Base-by-base conservation (phyloP, 768 basidiomycete species). In the Holtermanniella nyarrowii region DNA sequence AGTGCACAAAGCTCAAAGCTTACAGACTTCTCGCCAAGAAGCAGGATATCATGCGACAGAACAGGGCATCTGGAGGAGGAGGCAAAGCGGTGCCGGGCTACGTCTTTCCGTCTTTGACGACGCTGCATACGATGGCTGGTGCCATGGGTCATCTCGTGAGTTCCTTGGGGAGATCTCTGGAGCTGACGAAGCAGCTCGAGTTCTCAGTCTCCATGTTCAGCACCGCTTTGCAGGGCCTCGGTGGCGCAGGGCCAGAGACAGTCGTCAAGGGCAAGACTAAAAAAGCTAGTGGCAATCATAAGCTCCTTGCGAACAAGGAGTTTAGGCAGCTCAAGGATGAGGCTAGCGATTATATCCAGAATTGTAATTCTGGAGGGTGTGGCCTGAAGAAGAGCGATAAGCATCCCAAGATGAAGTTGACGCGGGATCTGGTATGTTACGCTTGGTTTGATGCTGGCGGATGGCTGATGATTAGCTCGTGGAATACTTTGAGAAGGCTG, bases 391-490 rank as follows among this genome's bases (percentile, higher is more conserved):
- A 31, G 62, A 71, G 49, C 58, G 65, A 61, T 62, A 55, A 65
- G 10, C 93, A 99, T 72, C 93, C 93, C 3, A 99, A 99, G 75
- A 84, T 96, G 81, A 88, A 88, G 44, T 82, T 78, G 52, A 77
- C 93, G 11, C 82, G 82, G 52, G 74, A 76, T 2, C 74, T 97
- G 24, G 74, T 88, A 12, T 31, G 65, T 56, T 22, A 41, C 18
- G 7, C 20, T 23, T n/a, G 31, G 44, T 10, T 42, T 45, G 20
- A 20, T 5, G 37, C 13, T 16, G 7, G 5, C n/a, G n/a, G n/a
- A 22, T 56, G 55, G 48, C 57, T 39, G 0, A 2, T 20, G 1
- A 12, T 2, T 23, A 68, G 66, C 59, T 71, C 4, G 71, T 91
- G 16, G 79, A 86, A 42, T 85, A 95, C 70, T 95, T 96, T 64